Evolutionary conservation across 768 basidiomycete species (phyloP), one percentile per base, ranked within the genome.

Genomic region (Boletus sp.): DNA sequence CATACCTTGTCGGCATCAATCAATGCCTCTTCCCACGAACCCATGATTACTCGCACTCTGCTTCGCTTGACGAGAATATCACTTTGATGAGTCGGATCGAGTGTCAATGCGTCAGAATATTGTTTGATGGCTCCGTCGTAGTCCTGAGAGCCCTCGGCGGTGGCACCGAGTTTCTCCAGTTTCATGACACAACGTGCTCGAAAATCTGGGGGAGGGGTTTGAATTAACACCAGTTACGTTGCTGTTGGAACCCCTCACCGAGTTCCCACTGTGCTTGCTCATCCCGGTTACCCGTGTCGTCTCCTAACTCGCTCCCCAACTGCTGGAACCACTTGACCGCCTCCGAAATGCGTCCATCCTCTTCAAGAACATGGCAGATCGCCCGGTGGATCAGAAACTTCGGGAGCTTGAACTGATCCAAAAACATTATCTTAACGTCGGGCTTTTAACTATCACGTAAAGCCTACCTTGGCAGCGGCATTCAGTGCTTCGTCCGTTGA

Each of bases 1-100:
- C 15, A 25, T 57, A 61, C 60, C 49, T 57, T 21, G 19, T 56
- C 38, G 1, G 51, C 54, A 34, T 61, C 58, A 3, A 0, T 23
- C 7, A 61, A 10, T 0, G 51, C 51, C 0, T 50, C 51, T 5
- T 50, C 29, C 59, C 54, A 61, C 0, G 21, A 34, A 1, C 19
- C 1, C 29, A 27, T 30, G 0, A 6, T 2, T 5, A 33, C 33
- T 14, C 19, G 35, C 0, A 19, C 58, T 15, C 48, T 44, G 30
- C 60, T 54, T 0, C 60, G 52, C 42, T 57, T 57, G 4, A 54
- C 5, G 4, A 60, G 38, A 9, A 61, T 38, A 1, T 19, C 17
- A 2, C 0, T 1, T 2, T 0, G 30, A 2, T 42, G 6, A 2
- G 1, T 5, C 1, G 51, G 42, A 1, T 9, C 2, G 1, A 56